A percentile compares a stretch with the other conserved stretches of the same genome.
Evolutionary conservation across 2,329 filamentous ascomycete species (phyloP).

Genomic region (Fusarium tupiense): DNA sequence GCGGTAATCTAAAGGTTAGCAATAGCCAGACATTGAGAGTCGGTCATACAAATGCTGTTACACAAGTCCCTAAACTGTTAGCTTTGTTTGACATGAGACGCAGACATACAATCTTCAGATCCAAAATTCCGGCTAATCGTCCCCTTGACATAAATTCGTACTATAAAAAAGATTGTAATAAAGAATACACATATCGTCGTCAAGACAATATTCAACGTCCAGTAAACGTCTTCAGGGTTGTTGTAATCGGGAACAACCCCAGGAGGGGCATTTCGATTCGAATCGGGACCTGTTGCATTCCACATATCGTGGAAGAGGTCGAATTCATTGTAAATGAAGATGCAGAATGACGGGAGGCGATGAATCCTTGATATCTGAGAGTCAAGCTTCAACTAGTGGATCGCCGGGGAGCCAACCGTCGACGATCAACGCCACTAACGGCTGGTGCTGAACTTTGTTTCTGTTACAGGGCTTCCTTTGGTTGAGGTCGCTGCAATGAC

Average conservation of each 20-base stretch:
- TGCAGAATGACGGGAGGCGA: background rate
- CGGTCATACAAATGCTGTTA: constrained; percentile 28
- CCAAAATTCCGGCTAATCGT: constrained; percentile 22
- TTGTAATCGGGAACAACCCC: constrained; percentile 31
- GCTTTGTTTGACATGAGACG: background rate
- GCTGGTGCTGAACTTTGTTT: constrained; percentile 12
- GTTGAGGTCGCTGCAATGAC: constrained; percentile 1
- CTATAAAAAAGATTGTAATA: constrained; percentile 9
- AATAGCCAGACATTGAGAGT: background rate
- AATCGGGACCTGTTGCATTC: constrained; percentile 39
- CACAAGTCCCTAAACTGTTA: constrained; percentile 30
- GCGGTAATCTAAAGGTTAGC: constrained; percentile 23
- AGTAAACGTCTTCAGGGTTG: constrained; percentile 32
- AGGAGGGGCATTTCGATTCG: constrained; percentile 34
- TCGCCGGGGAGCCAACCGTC: background rate
- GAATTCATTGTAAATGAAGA: constrained; percentile 1
- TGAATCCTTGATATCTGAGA: background rate
- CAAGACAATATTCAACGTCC: constrained; percentile 30
- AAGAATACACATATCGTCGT: constrained; percentile 20
- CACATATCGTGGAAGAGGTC: constrained; percentile 27
- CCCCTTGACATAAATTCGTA: constrained; percentile 30
- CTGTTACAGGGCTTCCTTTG: background rate
- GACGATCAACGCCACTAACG: constrained; percentile 16
- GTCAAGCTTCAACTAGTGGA: background rate
- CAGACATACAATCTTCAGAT: constrained; percentile 31